Conservation (phyloP, 2,329 filamentous ascomycete genomes). For the Penicillium thymicola region DNA sequence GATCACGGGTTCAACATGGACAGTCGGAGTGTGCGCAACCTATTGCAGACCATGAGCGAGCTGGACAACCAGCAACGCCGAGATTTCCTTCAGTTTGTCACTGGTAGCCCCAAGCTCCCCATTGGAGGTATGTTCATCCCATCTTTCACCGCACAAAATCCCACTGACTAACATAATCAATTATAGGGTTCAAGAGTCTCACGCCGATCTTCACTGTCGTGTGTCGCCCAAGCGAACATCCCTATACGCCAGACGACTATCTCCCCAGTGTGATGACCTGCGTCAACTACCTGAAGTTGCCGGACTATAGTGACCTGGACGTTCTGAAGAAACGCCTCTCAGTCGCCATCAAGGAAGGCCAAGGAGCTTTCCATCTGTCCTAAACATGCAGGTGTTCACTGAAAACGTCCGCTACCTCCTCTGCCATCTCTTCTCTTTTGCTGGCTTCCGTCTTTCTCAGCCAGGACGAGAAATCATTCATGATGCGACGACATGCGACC, state of each 20-base stretch:
- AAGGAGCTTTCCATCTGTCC: slow-evolving; percentile 95
- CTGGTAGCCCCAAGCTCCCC: slow-evolving; percentile 93
- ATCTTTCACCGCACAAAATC: neutral
- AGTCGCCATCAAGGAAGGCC: slow-evolving; percentile 88
- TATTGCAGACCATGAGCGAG: slow-evolving; percentile 93
- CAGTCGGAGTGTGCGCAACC: slow-evolving; percentile 88
- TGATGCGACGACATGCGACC: slow-evolving; percentile 19
- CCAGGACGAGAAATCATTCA: slow-evolving; percentile 10
- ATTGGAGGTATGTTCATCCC: slow-evolving; percentile 73
- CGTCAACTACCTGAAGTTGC: slow-evolving; percentile 97
- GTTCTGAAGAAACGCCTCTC: slow-evolving; percentile 74
- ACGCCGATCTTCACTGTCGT: slow-evolving; percentile 99
- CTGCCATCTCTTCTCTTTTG: neutral
- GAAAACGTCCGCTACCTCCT: neutral
- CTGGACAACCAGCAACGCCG: slow-evolving; percentile 70
- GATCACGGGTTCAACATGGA: slow-evolving; percentile 99
- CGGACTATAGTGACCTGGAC: slow-evolving; percentile 80
- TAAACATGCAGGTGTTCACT: slow-evolving; percentile 37
- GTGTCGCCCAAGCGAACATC: slow-evolving; percentile 95
- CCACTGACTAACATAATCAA: slow-evolving; percentile 4
- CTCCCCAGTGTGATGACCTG: slow-evolving; percentile 99
- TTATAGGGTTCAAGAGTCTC: slow-evolving; percentile 84
- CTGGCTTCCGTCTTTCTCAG: slow-evolving; percentile 1
- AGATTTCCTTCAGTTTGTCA: slow-evolving; percentile 96
- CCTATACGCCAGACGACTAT: slow-evolving; percentile 92